Conservation (phyloP, 768 basidiomycete species). For the Galerina marginata region DNA sequence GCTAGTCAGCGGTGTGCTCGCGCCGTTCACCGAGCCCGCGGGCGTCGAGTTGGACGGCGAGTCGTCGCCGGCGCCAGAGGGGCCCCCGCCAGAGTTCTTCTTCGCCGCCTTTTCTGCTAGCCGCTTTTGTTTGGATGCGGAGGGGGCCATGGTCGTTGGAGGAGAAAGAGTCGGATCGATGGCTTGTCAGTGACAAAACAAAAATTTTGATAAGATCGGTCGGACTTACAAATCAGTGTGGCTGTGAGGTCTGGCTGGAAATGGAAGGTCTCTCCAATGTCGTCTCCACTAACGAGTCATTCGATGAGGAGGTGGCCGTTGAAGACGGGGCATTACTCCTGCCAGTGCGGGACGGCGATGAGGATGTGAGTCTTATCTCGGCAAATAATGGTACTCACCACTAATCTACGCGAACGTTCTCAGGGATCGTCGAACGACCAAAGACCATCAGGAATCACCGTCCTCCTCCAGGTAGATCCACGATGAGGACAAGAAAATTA, state of each 20-base stretch:
- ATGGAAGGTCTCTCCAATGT: constrained; percentile 25
- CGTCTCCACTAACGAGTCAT: constrained; percentile 2
- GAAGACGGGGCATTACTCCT: no score
- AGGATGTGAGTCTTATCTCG: no score
- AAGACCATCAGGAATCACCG: no score
- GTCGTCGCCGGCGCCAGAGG: constrained; percentile 41
- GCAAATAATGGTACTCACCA: no score
- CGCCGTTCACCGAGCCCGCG: constrained; percentile 65
- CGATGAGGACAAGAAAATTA: no score
- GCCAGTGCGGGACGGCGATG: no score
- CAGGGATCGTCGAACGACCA: no score
- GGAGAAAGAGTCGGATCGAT: background rate
- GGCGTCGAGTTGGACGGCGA: constrained; percentile 64
- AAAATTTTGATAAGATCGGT: no score
- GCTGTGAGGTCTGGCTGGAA: background rate
- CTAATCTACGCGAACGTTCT: no score
- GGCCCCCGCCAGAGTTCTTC: constrained; percentile 50
- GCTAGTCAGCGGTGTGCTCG: constrained; percentile 83
- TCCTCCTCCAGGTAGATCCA: no score
- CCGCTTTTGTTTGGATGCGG: constrained; percentile 89
- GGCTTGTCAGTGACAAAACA: no score
- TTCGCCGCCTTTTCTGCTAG: constrained; percentile 94
- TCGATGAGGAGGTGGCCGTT: no score
- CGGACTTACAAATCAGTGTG: background rate
- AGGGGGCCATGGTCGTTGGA: constrained; percentile 63